phyloP scores from a whole-genome alignment of 2,329 filamentous ascomycete genomes.

The Onygenales sp. region DNA sequence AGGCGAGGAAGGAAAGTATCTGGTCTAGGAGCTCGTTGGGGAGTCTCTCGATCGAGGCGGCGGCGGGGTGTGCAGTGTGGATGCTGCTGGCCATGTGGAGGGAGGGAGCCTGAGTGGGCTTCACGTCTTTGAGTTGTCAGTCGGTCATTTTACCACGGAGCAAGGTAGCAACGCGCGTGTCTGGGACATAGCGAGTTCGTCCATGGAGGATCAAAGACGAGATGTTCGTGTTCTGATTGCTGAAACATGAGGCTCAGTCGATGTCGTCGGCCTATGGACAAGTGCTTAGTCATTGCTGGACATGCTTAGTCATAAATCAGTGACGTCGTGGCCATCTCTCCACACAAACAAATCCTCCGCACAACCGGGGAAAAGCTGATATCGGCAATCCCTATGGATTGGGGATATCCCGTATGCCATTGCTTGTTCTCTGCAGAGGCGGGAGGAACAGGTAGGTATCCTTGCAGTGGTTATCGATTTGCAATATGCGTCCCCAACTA shows the following conservation, averaged over 20 bases:
- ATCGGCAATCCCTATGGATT: too few relatives aligned
- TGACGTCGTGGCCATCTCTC: neutral
- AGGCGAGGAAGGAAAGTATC: slow-evolving; percentile 48
- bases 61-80: neutral
- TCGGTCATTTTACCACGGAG: neutral
- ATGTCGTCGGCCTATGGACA: neutral
- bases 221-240: neutral
- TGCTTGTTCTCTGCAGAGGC: too few relatives aligned
- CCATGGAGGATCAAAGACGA: too few relatives aligned
- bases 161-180: neutral
- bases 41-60: slow-evolving; percentile 26
- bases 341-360: too few relatives aligned
- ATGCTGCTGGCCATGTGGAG: neutral
- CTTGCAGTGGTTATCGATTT: too few relatives aligned
- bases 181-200: neutral
- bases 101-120: neutral
- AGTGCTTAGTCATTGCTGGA: neutral
- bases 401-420: too few relatives aligned
- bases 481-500: too few relatives aligned
- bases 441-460: too few relatives aligned
- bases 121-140: neutral
- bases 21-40: slow-evolving; percentile 54
- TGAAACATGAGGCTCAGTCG: neutral
- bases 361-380: too few relatives aligned
- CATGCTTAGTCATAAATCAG: neutral